Evolutionary conservation across 2,329 filamentous ascomycete genomes (phyloP).

Genomic region (Colletotrichum liriopes): DNA sequence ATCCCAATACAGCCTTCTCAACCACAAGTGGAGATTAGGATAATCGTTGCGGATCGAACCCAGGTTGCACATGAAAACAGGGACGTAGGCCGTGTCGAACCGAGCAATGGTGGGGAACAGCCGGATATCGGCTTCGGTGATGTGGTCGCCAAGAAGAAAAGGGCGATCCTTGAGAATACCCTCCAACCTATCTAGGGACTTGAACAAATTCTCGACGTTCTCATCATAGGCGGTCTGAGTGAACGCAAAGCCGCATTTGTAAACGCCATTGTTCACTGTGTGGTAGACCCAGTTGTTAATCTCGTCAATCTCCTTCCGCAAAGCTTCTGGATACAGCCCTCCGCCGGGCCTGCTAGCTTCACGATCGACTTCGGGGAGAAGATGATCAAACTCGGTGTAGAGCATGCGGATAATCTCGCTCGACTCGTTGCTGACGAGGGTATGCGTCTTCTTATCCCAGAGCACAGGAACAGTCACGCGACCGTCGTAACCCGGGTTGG

Average conservation of each 20-base stretch:
- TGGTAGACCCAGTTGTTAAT: conserved; percentile 79
- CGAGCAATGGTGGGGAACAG: conserved; percentile 77
- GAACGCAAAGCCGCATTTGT: conserved; percentile 75
- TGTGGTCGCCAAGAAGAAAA: conserved; percentile 74
- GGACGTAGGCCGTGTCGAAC: conserved; percentile 79
- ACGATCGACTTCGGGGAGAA: conserved; percentile 67
- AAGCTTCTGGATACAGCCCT: conserved; percentile 70
- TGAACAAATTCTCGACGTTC: conserved; percentile 73
- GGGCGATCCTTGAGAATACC: conserved; percentile 65
- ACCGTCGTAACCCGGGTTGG: conserved; percentile 76
- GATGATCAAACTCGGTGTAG: conserved; percentile 79
- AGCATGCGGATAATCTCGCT: conserved; percentile 90
- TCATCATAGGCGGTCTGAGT: conserved; percentile 77
- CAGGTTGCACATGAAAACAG: conserved; percentile 76
- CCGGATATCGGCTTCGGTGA: conserved; percentile 80
- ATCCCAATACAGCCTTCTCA: conserved; percentile 81
- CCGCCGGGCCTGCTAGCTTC: conserved; percentile 66
- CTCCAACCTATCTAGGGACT: conserved; percentile 76
- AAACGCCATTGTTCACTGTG: conserved; percentile 65
- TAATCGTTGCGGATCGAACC: conserved; percentile 76
- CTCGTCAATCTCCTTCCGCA: conserved; percentile 72
- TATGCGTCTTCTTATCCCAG: conserved; percentile 77
- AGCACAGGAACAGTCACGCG: conserved; percentile 83
- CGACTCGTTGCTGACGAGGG: conserved; percentile 87
- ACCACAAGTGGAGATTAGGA: conserved; percentile 78